phyloP scores from a whole-genome alignment of 495 filamentous ascomycete species.

The Sabuloglossum arenarium region DNA sequence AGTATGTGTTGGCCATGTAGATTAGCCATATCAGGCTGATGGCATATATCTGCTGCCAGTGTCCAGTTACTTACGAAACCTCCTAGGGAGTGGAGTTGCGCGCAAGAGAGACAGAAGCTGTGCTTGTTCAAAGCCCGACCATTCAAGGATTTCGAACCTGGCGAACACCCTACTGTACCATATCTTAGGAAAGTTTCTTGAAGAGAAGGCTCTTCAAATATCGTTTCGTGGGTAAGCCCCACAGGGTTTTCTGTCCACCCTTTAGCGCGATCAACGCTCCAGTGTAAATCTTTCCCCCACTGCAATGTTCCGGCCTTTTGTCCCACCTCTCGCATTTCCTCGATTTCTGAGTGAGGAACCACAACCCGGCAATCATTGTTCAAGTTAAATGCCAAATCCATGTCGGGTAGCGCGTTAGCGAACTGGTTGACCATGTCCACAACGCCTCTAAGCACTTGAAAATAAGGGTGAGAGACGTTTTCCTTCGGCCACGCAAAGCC shows the following conservation, averaged over 20 bases:
- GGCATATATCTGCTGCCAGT: slow-evolving; percentile 44
- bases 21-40: slow-evolving; percentile 57
- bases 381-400: slow-evolving; percentile 66
- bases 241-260: not conserved
- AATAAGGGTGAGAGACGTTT: not conserved
- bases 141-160: slow-evolving; percentile 31
- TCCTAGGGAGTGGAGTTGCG: slow-evolving; percentile 42
- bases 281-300: slow-evolving; percentile 1
- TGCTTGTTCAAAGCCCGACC: slow-evolving; percentile 27
- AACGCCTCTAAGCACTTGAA: slow-evolving; percentile 25
- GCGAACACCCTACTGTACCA: slow-evolving; percentile 32
- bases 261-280: not conserved
- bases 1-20: slow-evolving; percentile 52
- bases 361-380: slow-evolving; percentile 55
- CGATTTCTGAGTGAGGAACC: slow-evolving; percentile 40
- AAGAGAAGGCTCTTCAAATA: slow-evolving; percentile 28
- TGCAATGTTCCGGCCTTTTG: slow-evolving; percentile 10
- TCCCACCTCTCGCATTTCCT: slow-evolving; percentile 15
- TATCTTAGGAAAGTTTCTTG: slow-evolving; percentile 24
- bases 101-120: slow-evolving; percentile 39
- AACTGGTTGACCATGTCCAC: slow-evolving; percentile 46
- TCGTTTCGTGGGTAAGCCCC: slow-evolving; percentile 6
- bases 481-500: slow-evolving; percentile 28
- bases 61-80: slow-evolving; percentile 46
- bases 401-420: slow-evolving; percentile 44